Evolutionary conservation across 768 basidiomycete genomes (phyloP).

Genomic region (Amylocystis lapponica): DNA sequence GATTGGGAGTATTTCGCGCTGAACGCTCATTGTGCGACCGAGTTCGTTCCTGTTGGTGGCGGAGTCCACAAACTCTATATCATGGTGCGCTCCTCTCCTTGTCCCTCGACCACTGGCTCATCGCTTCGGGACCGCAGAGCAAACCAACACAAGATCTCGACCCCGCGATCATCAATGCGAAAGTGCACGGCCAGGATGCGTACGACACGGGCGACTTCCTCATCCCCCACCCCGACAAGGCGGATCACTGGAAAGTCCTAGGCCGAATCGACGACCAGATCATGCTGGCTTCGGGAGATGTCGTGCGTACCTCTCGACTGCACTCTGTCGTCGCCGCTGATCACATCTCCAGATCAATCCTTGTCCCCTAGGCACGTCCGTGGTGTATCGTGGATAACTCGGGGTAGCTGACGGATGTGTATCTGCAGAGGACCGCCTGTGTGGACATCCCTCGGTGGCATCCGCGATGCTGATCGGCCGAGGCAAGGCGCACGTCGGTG

Average conservation of each 20-base stretch:
- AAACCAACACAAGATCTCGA: not conserved
- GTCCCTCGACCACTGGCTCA: not conserved
- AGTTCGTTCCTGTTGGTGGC: constrained; percentile 10
- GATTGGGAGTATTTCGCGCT: constrained; percentile 22
- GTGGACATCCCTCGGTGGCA: constrained; percentile 27
- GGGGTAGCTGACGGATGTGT: not conserved
- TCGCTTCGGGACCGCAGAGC: not conserved
- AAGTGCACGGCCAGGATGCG: constrained; percentile 23
- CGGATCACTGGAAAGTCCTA: constrained; percentile 29
- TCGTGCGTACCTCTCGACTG: not conserved
- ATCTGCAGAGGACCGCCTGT: constrained; percentile 30
- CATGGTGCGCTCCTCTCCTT: constrained; percentile 5
- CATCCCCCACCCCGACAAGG: constrained; percentile 34
- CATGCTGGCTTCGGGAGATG: constrained; percentile 35
- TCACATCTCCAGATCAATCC: constrained; percentile 30
- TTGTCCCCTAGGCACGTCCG: constrained; percentile 26
- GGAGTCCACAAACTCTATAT: constrained; percentile 14
- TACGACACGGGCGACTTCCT: constrained; percentile 39
- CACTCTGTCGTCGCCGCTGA: not conserved
- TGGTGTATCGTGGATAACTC: not conserved
- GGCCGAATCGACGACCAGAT: constrained; percentile 44
- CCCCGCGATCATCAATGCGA: constrained; percentile 26
- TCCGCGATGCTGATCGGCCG: constrained; percentile 36
- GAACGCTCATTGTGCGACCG: not conserved
- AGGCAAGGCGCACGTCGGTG: constrained; percentile 33